A percentile compares a stretch with the other conserved stretches of the same genome.
phyloP scores from a whole-genome alignment of 2,329 filamentous ascomycete species.

The Pezicula radicicola region DNA sequence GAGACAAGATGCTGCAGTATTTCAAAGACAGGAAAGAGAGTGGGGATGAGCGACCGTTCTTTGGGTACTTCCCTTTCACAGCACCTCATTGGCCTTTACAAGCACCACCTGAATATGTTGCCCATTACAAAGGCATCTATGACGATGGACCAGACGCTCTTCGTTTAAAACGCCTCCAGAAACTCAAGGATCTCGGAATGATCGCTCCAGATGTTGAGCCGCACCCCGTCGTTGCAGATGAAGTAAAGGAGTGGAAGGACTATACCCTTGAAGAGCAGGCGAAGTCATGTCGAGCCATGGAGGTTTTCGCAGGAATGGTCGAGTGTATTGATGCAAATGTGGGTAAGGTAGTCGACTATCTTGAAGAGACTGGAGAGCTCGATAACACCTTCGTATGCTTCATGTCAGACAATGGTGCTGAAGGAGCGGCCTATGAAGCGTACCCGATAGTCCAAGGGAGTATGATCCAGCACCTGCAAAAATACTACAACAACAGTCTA shows the following conservation, averaged over 20 bases:
- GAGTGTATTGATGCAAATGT: slow-evolving; percentile 59
- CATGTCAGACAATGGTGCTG: slow-evolving; percentile 61
- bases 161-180: slow-evolving; percentile 47
- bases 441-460: slow-evolving; percentile 52
- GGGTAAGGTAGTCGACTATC: slow-evolving; percentile 54
- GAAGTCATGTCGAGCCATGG: slow-evolving; percentile 53
- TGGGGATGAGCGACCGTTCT: slow-evolving; percentile 35
- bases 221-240: slow-evolving; percentile 46
- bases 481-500: slow-evolving; percentile 54
- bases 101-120: slow-evolving; percentile 30
- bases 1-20: slow-evolving; percentile 4
- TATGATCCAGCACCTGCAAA: slow-evolving; percentile 50
- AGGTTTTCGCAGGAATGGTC: slow-evolving; percentile 62
- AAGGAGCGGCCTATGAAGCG: slow-evolving; percentile 55
- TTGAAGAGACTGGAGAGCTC: slow-evolving; percentile 51
- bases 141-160: slow-evolving; percentile 57
- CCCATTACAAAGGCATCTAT: slow-evolving; percentile 48
- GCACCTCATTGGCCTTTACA: slow-evolving; percentile 52
- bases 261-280: slow-evolving; percentile 41
- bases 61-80: slow-evolving; percentile 48
- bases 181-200: slow-evolving; percentile 55
- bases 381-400: slow-evolving; percentile 63
- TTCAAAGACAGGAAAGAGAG: slow-evolving; percentile 10
- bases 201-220: slow-evolving; percentile 46
- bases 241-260: slow-evolving; percentile 45